phyloP scores from a whole-genome alignment of 1,139 yeast species.

The Magnusiomyces tetraspermus region DNA sequence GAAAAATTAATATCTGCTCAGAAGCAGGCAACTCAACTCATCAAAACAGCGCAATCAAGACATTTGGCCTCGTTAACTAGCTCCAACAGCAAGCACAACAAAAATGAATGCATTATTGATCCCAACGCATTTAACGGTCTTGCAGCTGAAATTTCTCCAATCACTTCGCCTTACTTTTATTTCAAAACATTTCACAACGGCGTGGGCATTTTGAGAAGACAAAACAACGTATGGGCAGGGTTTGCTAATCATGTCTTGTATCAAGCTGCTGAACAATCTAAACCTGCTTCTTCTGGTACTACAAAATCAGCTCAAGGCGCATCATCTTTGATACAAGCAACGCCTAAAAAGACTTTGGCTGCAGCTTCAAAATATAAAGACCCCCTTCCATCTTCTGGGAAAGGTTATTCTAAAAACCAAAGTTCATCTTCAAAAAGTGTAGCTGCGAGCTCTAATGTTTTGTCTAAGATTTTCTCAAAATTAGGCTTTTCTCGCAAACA shows the following conservation, averaged over 20 bases:
- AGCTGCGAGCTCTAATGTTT: no score
- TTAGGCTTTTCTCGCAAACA: not conserved
- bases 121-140: not conserved
- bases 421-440: not conserved
- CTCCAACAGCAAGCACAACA: not conserved
- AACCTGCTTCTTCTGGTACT: not conserved
- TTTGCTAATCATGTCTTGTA: not conserved
- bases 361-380: no score
- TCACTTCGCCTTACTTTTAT: constrained; percentile 11
- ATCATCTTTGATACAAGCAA: no score
- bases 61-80: not conserved
- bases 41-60: not conserved
- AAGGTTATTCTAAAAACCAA: no score
- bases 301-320: no score
- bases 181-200: constrained; percentile 10
- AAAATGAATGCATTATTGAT: not conserved
- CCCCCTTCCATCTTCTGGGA: no score
- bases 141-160: not conserved
- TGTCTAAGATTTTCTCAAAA: not conserved
- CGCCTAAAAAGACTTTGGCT: not conserved
- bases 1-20: not conserved
- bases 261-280: not conserved
- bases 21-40: not conserved
- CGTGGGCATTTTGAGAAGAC: constrained; percentile 9
- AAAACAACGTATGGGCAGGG: constrained; percentile 5